phyloP scores from a whole-genome alignment of 176 grass and related monocot genomes.

The Lolium rigidum region DNA sequence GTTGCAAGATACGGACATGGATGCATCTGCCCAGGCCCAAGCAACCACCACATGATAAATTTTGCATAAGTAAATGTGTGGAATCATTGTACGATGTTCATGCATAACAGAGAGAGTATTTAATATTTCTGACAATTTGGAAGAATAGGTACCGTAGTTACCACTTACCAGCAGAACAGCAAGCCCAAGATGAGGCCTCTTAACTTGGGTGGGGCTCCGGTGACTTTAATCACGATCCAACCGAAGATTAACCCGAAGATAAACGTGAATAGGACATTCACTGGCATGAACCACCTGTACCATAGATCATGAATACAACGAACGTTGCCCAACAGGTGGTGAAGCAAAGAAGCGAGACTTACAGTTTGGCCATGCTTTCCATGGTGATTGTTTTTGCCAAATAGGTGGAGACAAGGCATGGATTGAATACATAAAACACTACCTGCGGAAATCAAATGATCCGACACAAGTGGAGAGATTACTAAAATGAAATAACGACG shows the following conservation, averaged over 20 bases:
- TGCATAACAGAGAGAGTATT: neutral
- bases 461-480: neutral
- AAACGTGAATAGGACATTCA: constrained; percentile 79
- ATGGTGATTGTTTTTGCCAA: constrained; percentile 78
- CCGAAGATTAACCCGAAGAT: constrained; percentile 72
- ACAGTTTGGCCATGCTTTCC: constrained; percentile 80
- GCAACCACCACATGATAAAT: neutral
- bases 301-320: constrained; percentile 17
- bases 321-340: neutral
- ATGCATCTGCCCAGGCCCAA: neutral
- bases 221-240: constrained; percentile 68
- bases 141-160: neutral
- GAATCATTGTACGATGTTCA: neutral
- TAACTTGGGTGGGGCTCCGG: constrained; percentile 58
- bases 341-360: constrained; percentile 32
- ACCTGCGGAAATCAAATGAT: constrained; percentile 46
- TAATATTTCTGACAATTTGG: neutral
- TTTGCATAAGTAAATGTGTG: neutral
- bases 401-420: constrained; percentile 60
- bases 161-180: constrained; percentile 77
- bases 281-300: constrained; percentile 92
- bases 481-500: neutral
- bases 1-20: neutral
- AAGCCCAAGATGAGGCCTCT: constrained; percentile 82
- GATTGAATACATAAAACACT: constrained; percentile 93